A percentile compares a stretch with the other conserved stretches of the same genome.
Evolutionary conservation across 805 yeast species (phyloP).

Genomic region (Kuraishia ogatae): DNA sequence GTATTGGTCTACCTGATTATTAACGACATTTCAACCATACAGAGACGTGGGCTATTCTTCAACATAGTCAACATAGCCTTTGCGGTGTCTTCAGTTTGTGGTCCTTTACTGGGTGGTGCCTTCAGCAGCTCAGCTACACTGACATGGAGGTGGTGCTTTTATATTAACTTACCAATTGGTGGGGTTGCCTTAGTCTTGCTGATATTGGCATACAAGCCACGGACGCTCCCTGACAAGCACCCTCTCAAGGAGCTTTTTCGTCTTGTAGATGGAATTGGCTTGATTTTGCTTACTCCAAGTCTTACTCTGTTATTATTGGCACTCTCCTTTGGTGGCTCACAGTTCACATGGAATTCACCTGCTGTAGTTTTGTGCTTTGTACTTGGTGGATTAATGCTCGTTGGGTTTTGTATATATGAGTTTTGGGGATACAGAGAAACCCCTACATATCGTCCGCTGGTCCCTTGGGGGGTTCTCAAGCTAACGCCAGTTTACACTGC

Average conservation of each 20-base stretch:
- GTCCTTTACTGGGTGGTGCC: slow-evolving; percentile 64
- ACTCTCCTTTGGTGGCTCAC: slow-evolving; percentile 42
- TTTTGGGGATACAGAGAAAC: slow-evolving; percentile 21
- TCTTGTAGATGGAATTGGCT: slow-evolving; percentile 38
- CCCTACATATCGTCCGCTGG: slow-evolving; percentile 27
- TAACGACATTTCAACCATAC: slow-evolving; percentile 43
- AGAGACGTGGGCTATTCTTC: slow-evolving; percentile 29
- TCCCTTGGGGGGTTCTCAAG: slow-evolving; percentile 32
- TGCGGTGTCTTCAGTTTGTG: slow-evolving; percentile 43
- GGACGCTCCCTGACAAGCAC: slow-evolving; percentile 10
- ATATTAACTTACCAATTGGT: slow-evolving; percentile 59
- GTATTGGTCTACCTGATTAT: slow-evolving; percentile 48
- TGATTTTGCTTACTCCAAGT: slow-evolving; percentile 30
- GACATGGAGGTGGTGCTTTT: slow-evolving; percentile 74
- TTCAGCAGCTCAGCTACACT: slow-evolving; percentile 36
- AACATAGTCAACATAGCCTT: slow-evolving; percentile 34
- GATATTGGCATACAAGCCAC: slow-evolving; percentile 34
- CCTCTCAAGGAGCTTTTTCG: neutral
- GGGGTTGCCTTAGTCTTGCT: slow-evolving; percentile 35
- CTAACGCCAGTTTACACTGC: slow-evolving; percentile 16
- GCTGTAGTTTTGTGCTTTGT: slow-evolving; percentile 40
- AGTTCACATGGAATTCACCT: slow-evolving; percentile 46
- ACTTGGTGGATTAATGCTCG: slow-evolving; percentile 31
- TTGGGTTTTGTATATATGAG: slow-evolving; percentile 29
- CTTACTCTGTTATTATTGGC: slow-evolving; percentile 37